phyloP scores from a whole-genome alignment of 306 rosid genomes.

The Vachellia collinsii region DNA sequence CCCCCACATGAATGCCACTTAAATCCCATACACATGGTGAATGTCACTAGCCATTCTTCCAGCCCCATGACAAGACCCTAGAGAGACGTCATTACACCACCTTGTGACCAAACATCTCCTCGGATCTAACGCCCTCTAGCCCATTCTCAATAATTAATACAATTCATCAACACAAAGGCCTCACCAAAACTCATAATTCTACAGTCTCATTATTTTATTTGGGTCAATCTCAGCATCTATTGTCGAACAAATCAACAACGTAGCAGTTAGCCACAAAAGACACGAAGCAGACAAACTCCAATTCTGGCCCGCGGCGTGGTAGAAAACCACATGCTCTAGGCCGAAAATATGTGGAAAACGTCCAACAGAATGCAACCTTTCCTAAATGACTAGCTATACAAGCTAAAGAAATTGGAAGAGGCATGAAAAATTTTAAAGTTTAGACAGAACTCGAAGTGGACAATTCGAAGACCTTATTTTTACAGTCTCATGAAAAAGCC shows the following conservation, averaged over 20 bases:
- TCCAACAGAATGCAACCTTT: not conserved
- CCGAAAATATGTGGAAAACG: not conserved
- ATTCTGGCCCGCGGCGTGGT: not conserved
- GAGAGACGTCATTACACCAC: conserved; percentile 35
- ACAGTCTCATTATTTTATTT: conserved; percentile 3
- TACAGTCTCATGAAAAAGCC: not conserved
- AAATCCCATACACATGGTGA: conserved; percentile 48
- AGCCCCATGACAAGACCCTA: conserved; percentile 30
- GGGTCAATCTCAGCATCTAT: conserved; percentile 32
- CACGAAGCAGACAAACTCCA: conserved; percentile 32
- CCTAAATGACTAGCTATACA: conserved; percentile 5
- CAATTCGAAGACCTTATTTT: not conserved
- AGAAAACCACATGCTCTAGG: too few species aligned
- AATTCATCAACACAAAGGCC: conserved; percentile 30
- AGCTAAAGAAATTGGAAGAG: not conserved
- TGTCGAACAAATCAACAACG: conserved; percentile 14
- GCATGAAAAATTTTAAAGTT: not conserved
- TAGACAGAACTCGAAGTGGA: not conserved
- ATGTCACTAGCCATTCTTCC: conserved; percentile 39
- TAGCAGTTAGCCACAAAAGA: not conserved
- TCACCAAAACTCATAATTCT: conserved; percentile 30
- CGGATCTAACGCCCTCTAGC: conserved; percentile 51
- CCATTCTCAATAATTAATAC: conserved; percentile 13
- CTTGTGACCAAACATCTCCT: conserved; percentile 47
- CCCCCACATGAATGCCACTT: conserved; percentile 34